Base-by-base conservation (phyloP, 306 rosid genomes). In the Abrus precatorius region DNA sequence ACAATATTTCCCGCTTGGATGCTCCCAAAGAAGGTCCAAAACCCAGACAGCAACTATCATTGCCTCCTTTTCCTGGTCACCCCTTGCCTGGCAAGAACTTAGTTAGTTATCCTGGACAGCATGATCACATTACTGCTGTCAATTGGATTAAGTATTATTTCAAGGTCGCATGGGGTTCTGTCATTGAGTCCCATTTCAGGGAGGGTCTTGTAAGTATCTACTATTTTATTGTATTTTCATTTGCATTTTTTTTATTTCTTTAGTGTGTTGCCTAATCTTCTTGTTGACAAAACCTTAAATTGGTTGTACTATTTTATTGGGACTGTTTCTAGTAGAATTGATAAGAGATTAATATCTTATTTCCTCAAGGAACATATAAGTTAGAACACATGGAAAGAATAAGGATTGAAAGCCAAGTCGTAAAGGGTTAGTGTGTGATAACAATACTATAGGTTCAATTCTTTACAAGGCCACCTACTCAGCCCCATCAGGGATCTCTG, bases 121-220 rank as follows among this genome's bases (percentile, higher is more conserved):
- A 77, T 10, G 62, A 79, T 65, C 86, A 56, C 68, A 87, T 91
- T 57, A 90, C 99, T 3, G 96, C 99, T 59, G 80, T 95, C 77
- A 93, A 87, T 55, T 93, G 99, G 99, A 84, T 93, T 45, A 91
- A 91, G 86, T 88, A 93, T 84, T 93, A 95, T 86, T 91, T 95
- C 69, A 86, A 89, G 68, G 98, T 88, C 71, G 76, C 88, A 66
- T 54, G 70, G 20, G 90, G 85, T 79, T 49, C 86, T 9, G 90
- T 80, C 43, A 88, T 93, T 47, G 97, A 89, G 75, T 90, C 97
- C 52, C 97, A 90, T 84, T 95, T 95, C 90, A 91, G 91, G 78
- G 87, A 88, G 54, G 95, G 95, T 74, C 99, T 93, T 45, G 99
- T 95, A 81, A 88, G 99, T 79, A 28, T 81, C 45, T 33, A 3